phyloP scores from a whole-genome alignment of 108 stramenopile genomes.

The Cyclotella cryptica region DNA sequence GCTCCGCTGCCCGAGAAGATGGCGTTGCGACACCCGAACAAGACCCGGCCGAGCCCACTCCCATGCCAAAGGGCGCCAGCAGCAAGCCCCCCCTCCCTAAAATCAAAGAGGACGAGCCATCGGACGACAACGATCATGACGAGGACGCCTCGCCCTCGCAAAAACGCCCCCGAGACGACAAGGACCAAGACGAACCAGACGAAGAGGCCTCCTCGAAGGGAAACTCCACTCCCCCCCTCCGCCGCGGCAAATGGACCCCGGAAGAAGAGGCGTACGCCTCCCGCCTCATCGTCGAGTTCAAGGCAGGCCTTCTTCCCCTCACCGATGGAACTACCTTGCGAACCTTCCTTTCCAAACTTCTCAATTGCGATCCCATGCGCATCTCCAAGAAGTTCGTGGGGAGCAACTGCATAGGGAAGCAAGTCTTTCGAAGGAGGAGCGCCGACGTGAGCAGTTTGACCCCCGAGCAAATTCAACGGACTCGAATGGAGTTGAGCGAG shows the following conservation, averaged over 20 bases:
- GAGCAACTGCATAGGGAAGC: constrained; percentile 96
- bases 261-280: constrained; percentile 97
- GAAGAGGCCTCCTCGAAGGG: neutral
- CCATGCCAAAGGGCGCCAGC: neutral
- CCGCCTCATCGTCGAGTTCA: constrained; percentile 94
- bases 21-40: constrained; percentile 43
- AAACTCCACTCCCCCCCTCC: constrained; percentile 8
- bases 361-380: constrained; percentile 99
- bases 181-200: neutral
- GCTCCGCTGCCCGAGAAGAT: constrained; percentile 72
- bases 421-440: constrained; percentile 93
- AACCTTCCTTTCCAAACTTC: constrained; percentile 91
- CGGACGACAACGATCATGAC: neutral
- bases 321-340: constrained; percentile 97
- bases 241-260: constrained; percentile 90
- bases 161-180: constrained; percentile 2
- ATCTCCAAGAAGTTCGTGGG: constrained; percentile 99
- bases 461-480: constrained; percentile 91
- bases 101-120: neutral
- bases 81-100: neutral
- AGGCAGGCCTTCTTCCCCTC: constrained; percentile 89
- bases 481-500: constrained; percentile 85
- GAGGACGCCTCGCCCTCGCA: neutral
- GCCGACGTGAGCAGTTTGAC: constrained; percentile 94
- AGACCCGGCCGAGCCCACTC: neutral